Percentiles rank a stretch among this genome's conserved stretches.
Conservation (phyloP, 805 yeast genomes). For the Wickerhamomyces chambardii region DNA sequence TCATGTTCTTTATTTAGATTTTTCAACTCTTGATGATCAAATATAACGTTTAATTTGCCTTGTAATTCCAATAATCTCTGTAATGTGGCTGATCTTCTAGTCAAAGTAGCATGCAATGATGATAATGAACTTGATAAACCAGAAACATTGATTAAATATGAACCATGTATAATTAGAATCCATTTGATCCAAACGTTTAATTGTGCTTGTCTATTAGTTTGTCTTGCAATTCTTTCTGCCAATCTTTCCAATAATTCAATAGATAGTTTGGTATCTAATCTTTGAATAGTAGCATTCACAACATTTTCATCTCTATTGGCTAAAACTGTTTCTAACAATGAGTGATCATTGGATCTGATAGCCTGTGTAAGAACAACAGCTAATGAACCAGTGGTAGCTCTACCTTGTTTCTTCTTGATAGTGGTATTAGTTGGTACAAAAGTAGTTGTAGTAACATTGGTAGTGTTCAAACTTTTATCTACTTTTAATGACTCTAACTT, state of each 20-base stretch:
- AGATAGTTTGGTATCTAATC: slow-evolving; percentile 46
- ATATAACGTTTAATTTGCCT: slow-evolving; percentile 68
- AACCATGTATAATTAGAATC: slow-evolving; percentile 79
- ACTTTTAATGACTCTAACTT: slow-evolving; percentile 28
- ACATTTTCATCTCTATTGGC: slow-evolving; percentile 39
- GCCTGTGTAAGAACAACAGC: slow-evolving; percentile 87
- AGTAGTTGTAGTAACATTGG: slow-evolving; percentile 10
- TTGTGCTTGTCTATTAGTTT: slow-evolving; percentile 42
- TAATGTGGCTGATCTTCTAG: slow-evolving; percentile 56
- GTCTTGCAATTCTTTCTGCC: slow-evolving; percentile 51
- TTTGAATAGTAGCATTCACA: slow-evolving; percentile 44
- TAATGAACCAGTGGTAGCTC: slow-evolving; percentile 65
- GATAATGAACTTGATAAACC: slow-evolving; percentile 49
- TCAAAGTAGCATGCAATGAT: slow-evolving; percentile 54
- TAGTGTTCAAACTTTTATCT: slow-evolving; percentile 12
- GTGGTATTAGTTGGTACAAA: no score
- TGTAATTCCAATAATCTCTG: slow-evolving; percentile 72
- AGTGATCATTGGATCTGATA: slow-evolving; percentile 74
- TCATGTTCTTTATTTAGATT: slow-evolving; percentile 36
- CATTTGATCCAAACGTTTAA: slow-evolving; percentile 77
- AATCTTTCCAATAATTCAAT: slow-evolving; percentile 47
- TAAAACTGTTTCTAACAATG: slow-evolving; percentile 79
- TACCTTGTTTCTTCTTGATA: slow-evolving; percentile 29
- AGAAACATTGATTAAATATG: slow-evolving; percentile 36
- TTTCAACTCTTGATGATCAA: slow-evolving; percentile 53